A percentile compares a stretch with the other conserved stretches of the same genome.
Evolutionary conservation across 176 grass and related monocot genomes (phyloP).

Genomic region (Juncus effusus): DNA sequence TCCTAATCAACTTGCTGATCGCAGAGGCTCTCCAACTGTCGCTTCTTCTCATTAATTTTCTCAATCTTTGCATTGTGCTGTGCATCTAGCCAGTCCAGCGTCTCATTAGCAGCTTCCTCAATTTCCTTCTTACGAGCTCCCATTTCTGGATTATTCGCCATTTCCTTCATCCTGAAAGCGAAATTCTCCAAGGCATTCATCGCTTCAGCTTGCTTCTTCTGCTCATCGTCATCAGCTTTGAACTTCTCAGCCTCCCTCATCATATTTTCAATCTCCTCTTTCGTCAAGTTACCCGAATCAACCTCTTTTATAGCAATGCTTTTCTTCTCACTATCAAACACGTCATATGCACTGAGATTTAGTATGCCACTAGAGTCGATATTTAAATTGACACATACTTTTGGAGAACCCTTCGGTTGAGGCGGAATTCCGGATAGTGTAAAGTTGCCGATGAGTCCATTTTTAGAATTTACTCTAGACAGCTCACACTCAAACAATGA

Average conservation of each 20-base stretch:
- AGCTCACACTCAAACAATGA: not conserved
- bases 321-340: not conserved
- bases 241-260: not conserved
- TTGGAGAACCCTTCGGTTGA: not conserved
- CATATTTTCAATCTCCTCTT: constrained; percentile 10
- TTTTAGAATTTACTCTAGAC: not conserved
- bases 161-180: constrained; percentile 10
- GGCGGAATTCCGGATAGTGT: constrained; percentile 5
- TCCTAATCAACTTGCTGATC: not conserved
- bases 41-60: constrained; percentile 6
- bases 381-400: not conserved
- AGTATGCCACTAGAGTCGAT: constrained; percentile 15
- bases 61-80: constrained; percentile 7
- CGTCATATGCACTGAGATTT: not conserved
- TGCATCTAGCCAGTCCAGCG: not conserved
- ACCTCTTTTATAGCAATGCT: not conserved
- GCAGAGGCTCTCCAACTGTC: not conserved
- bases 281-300: not conserved
- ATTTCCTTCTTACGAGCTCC: not conserved
- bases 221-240: constrained; percentile 11
- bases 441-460: not conserved
- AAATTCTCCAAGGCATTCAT: constrained; percentile 21
- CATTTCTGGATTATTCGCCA: not conserved
- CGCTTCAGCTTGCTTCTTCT: constrained; percentile 13
- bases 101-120: not conserved